phyloP scores from a whole-genome alignment of 1,284 basidiomycete genomes.

The Cryptococcus sp. region DNA sequence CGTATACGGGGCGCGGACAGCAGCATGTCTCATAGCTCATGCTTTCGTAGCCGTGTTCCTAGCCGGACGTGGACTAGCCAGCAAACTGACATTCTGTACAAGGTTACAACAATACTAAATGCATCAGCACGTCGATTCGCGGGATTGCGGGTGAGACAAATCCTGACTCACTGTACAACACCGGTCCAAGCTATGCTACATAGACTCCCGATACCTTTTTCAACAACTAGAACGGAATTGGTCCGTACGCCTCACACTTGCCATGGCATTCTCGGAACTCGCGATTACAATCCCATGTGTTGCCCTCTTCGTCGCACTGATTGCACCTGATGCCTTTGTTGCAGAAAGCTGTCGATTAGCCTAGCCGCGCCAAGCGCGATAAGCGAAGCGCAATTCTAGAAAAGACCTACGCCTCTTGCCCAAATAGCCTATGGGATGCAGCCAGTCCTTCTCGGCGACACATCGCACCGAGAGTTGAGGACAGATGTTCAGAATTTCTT shows the following conservation, averaged over 20 bases:
- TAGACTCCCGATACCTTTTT: background rate
- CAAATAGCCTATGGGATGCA: conserved; percentile 19
- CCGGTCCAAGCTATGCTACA: no score
- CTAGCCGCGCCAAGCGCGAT: background rate
- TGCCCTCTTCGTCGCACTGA: conserved; percentile 21
- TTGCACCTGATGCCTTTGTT: conserved; percentile 22
- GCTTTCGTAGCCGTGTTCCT: no score
- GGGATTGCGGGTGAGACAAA: no score
- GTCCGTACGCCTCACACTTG: conserved; percentile 24
- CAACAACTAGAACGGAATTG: conserved; percentile 14
- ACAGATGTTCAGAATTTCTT: conserved; percentile 8
- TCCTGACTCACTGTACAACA: no score
- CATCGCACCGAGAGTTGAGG: conserved; percentile 21
- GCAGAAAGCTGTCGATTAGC: conserved; percentile 18
- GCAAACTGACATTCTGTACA: no score
- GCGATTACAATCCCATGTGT: conserved; percentile 23
- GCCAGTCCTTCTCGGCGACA: conserved; percentile 24
- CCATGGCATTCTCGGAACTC: conserved; percentile 17
- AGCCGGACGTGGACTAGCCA: no score
- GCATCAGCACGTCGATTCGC: no score
- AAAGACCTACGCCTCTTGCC: conserved; percentile 17
- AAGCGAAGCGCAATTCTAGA: background rate
- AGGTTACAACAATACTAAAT: no score
- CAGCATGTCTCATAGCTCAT: no score
- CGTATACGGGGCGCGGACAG: no score